Conservation (phyloP, 441 rosid genomes). For the Aleurites moluccanus region DNA sequence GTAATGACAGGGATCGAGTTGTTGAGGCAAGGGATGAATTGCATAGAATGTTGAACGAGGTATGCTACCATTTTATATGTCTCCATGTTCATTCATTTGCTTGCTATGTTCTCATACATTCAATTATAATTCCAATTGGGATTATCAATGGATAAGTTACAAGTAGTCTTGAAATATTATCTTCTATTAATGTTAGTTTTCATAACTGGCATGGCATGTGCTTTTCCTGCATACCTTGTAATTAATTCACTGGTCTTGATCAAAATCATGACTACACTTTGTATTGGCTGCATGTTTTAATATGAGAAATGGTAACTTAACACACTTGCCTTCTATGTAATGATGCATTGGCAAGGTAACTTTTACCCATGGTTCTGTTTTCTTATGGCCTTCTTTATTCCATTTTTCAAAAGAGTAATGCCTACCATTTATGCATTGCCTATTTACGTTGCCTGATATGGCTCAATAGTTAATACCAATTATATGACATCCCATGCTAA, state of each 20-base stretch:
- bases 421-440: neutral
- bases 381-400: neutral
- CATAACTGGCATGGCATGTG: neutral
- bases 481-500: neutral
- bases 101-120: neutral
- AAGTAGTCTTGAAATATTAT: neutral
- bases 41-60: slow-evolving; percentile 4
- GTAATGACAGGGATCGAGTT: slow-evolving; percentile 58
- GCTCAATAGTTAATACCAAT: neutral
- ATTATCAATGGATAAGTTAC: neutral
- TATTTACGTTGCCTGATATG: neutral
- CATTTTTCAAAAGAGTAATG: neutral
- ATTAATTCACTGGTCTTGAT: neutral
- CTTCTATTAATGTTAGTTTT: neutral
- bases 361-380: neutral
- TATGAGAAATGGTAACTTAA: neutral
- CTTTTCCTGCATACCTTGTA: neutral
- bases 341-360: neutral
- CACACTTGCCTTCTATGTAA: neutral
- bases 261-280: neutral
- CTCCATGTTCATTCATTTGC: neutral
- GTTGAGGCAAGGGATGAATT: neutral
- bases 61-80: neutral
- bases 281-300: neutral
- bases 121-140: no score